These are phyloP conservation scores for Brassica balearica DNA, from an alignment of 441 rosid species.

Conservation along the genomic window DNA sequence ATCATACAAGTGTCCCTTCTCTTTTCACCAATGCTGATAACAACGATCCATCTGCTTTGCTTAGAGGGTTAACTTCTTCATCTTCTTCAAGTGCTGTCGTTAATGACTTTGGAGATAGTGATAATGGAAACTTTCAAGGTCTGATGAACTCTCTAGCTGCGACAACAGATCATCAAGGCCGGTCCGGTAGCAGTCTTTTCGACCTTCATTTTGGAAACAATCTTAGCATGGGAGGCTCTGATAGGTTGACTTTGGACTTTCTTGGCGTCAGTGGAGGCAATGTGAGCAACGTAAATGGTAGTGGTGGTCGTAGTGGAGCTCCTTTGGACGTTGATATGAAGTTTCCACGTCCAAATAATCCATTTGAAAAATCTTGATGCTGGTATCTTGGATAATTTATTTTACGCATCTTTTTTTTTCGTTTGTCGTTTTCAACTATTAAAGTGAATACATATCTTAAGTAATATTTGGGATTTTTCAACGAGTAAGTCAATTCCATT, in stretches of 20 bases:
- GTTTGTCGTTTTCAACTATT: neutral
- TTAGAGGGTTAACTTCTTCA: slow-evolving; percentile 46
- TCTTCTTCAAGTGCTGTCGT: slow-evolving; percentile 37
- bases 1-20: slow-evolving; percentile 38
- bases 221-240: slow-evolving; percentile 42
- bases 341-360: slow-evolving; percentile 39
- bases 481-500: slow-evolving; percentile 2
- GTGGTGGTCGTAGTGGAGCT: slow-evolving; percentile 39
- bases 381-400: slow-evolving; percentile 5
- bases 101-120: slow-evolving; percentile 38
- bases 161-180: slow-evolving; percentile 33
- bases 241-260: slow-evolving; percentile 46
- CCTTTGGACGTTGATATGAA: slow-evolving; percentile 40
- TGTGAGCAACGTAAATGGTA: slow-evolving; percentile 30
- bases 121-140: slow-evolving; percentile 46
- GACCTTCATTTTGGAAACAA: slow-evolving; percentile 37
- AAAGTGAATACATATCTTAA: neutral
- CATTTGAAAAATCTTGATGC: slow-evolving; percentile 39
- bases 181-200: slow-evolving; percentile 45
- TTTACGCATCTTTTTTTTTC: slow-evolving; percentile 28
- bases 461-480: neutral
- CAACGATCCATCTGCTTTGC: slow-evolving; percentile 37
- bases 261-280: slow-evolving; percentile 44
- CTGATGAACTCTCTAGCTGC: slow-evolving; percentile 44
- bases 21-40: slow-evolving; percentile 38